phyloP scores from a whole-genome alignment of 768 basidiomycete genomes.

The Gyrodon lividus region DNA sequence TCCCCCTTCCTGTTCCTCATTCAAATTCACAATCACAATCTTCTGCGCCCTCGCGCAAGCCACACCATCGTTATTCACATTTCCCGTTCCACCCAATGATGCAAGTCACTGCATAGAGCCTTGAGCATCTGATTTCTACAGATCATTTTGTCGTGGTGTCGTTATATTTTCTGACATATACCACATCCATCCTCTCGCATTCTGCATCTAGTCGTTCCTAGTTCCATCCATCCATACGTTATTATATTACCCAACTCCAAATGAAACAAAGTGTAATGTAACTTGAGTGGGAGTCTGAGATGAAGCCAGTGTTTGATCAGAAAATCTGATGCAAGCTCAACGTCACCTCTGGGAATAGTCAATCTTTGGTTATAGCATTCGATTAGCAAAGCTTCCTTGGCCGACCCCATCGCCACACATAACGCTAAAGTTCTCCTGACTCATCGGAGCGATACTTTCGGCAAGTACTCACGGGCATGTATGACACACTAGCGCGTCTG shows the following conservation, averaged over 20 bases:
- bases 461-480: not conserved
- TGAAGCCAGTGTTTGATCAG: no score
- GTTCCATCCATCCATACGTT: not conserved
- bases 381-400: no score
- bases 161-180: constrained; percentile 34
- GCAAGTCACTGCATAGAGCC: constrained; percentile 24
- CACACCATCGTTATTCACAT: constrained; percentile 29
- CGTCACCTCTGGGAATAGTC: no score
- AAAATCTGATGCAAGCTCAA: no score
- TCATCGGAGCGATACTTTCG: not conserved
- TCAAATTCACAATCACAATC: constrained; percentile 16
- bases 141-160: constrained; percentile 27
- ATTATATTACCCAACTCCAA: not conserved
- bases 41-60: constrained; percentile 21
- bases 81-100: constrained; percentile 16
- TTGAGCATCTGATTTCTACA: no score
- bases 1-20: constrained; percentile 44
- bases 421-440: not conserved
- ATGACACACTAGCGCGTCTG: not conserved
- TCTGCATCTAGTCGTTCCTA: constrained; percentile 1
- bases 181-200: constrained; percentile 23
- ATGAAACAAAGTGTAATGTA: not conserved
- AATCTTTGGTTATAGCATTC: no score
- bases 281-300: not conserved
- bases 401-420: no score